Evolutionary conservation across 2,329 filamentous ascomycete species (phyloP), one percentile per base, ranked within the genome.

Genomic region (Talaromyces sp.): DNA sequence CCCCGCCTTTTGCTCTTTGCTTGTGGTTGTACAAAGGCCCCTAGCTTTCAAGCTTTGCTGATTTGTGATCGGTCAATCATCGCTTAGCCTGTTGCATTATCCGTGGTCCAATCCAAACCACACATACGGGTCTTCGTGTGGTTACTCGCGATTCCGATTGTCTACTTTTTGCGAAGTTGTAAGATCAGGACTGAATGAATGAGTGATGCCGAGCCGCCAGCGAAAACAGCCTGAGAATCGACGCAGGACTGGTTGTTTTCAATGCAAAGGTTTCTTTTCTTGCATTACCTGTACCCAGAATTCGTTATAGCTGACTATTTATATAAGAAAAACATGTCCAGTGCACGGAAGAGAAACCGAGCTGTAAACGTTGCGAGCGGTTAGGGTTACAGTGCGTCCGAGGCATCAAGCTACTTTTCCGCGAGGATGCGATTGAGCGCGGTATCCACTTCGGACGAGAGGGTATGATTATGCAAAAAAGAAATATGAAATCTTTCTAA

Each of bases 371-470:
- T 37, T 76, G 74, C 66, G 66, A 70, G 56, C 60, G 70, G 27
- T 69, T 74, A 39, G 65, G 67, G 13, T 60, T 74, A 10, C 35
- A 66, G 7, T 76, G 74, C 37, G 61, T 66, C 43, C 68, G 68
- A 50, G 66, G 73, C 50, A 64, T 75, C 45, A 71, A 69, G 49
- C 62, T 75, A 33, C 67, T 74, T 24, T 74, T 71, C 65, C 69
- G 70, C 57, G 73, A 74, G 39, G 74, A 75, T 68, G 73, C 74
- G 1, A 56, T 70, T n/a, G 73, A 74, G 65, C 67, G 72, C n/a
- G 69, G 71, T 14, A 68, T 73, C 49, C 66, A 66, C 37, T 70
- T 72, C 66, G 68, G 71, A 11, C 66, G 71, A 24, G 67, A 73
- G 67, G 70, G 71, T 71, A 64, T 43, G 56, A 14, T 22, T 31